Evolutionary conservation across 495 filamentous ascomycete genomes (phyloP).

Genomic region (Penicillium flavigenum): DNA sequence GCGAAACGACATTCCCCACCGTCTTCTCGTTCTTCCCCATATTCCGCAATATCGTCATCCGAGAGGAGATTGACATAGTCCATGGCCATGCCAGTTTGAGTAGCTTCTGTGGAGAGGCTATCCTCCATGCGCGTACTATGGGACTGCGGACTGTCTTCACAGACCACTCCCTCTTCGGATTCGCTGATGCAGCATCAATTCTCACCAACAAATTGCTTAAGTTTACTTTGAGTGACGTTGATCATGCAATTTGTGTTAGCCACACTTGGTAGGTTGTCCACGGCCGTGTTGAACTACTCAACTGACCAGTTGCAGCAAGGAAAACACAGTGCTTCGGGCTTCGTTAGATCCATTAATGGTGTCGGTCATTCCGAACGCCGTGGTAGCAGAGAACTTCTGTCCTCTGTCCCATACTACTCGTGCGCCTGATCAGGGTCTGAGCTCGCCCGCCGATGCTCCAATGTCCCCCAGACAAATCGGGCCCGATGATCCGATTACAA

Average conservation of each 20-base stretch:
- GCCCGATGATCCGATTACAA: slow-evolving; percentile 85
- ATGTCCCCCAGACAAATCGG: slow-evolving; percentile 59
- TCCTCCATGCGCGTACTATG: slow-evolving; percentile 95
- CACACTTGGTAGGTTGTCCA: slow-evolving; percentile 75
- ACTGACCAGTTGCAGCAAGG: slow-evolving; percentile 63
- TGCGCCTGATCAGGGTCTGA: slow-evolving; percentile 32
- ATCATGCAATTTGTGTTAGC: slow-evolving; percentile 96
- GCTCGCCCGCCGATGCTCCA: slow-evolving; percentile 39
- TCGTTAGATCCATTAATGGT: slow-evolving; percentile 96
- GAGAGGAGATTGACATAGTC: slow-evolving; percentile 93
- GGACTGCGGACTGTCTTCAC: slow-evolving; percentile 93
- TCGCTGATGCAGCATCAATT: slow-evolving; percentile 94
- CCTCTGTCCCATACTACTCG: slow-evolving; percentile 54
- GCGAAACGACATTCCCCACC: slow-evolving; percentile 91
- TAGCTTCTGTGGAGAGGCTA: slow-evolving; percentile 90
- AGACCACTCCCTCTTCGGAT: slow-evolving; percentile 96
- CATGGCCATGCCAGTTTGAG: slow-evolving; percentile 93
- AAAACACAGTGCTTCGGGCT: slow-evolving; percentile 94
- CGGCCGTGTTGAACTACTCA: background rate
- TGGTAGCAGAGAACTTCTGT: slow-evolving; percentile 93
- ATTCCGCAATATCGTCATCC: slow-evolving; percentile 90
- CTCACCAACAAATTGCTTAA: slow-evolving; percentile 95
- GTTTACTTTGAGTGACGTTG: slow-evolving; percentile 93
- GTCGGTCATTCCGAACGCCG: slow-evolving; percentile 94
- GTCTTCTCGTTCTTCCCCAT: slow-evolving; percentile 98